These are phyloP conservation scores for Candida golubevii DNA, from an alignment of 805 yeast genomes.

Conservation along the genomic window DNA sequence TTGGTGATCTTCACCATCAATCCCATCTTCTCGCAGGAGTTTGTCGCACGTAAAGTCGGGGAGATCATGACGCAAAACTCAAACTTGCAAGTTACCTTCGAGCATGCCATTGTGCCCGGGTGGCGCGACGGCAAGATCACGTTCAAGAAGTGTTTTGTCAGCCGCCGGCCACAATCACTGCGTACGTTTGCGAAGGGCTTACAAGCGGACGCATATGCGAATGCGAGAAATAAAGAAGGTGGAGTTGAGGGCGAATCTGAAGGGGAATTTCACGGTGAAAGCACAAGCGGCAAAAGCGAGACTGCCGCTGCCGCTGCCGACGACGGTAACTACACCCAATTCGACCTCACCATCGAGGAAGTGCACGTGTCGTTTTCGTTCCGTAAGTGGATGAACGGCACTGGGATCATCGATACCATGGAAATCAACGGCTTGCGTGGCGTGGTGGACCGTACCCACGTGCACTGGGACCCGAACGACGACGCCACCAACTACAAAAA, in stretches of 20 bases:
- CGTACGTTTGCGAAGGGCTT: slow-evolving; percentile 63
- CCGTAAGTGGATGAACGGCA: slow-evolving; percentile 83
- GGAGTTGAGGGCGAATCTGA: not conserved
- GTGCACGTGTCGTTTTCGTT: slow-evolving; percentile 77
- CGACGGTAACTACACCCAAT: slow-evolving; percentile 95
- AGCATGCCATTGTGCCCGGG: slow-evolving; percentile 89
- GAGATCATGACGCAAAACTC: slow-evolving; percentile 79
- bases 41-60: slow-evolving; percentile 77
- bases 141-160: slow-evolving; percentile 79
- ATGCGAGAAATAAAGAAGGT: slow-evolving; percentile 23
- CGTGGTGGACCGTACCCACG: slow-evolving; percentile 85
- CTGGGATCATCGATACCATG: slow-evolving; percentile 74
- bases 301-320: slow-evolving; percentile 43
- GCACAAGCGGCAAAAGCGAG: too few relatives aligned
- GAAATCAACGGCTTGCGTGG: slow-evolving; percentile 87
- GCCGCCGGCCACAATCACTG: slow-evolving; percentile 67
- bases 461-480: slow-evolving; percentile 74
- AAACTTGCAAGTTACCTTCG: slow-evolving; percentile 79
- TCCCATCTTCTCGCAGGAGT: slow-evolving; percentile 85
- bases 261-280: not conserved
- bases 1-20: slow-evolving; percentile 70
- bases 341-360: slow-evolving; percentile 84
- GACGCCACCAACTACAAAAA: slow-evolving; percentile 80
- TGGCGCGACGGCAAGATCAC: slow-evolving; percentile 87
- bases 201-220: slow-evolving; percentile 64